phyloP scores from a whole-genome alignment of 495 filamentous ascomycete species.

The Hypomontagnella monticulosa region DNA sequence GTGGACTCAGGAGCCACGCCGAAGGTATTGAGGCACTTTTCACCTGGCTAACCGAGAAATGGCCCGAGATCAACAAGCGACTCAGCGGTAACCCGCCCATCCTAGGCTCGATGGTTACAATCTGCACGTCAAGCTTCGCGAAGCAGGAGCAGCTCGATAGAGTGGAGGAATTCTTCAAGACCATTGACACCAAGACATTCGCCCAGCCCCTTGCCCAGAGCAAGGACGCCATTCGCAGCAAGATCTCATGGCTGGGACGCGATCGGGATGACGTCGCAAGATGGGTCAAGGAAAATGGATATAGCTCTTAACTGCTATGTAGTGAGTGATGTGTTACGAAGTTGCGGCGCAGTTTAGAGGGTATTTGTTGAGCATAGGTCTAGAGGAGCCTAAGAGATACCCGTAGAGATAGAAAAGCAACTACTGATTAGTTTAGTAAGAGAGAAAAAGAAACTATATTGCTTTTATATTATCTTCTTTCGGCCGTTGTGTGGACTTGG shows the following conservation, averaged over 20 bases:
- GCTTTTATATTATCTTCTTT: not conserved
- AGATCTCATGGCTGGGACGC: conserved; percentile 66
- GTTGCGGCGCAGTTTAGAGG: conserved; percentile 9
- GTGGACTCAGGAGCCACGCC: conserved; percentile 78
- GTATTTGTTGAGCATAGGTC: conserved; percentile 16
- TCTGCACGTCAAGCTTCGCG: conserved; percentile 85
- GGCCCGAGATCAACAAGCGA: conserved; percentile 80
- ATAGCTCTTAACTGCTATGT: conserved; percentile 22
- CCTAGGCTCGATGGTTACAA: conserved; percentile 84
- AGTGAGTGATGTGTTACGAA: not conserved
- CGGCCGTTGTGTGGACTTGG: not conserved
- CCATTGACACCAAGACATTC: conserved; percentile 81
- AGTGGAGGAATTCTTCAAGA: conserved; percentile 81
- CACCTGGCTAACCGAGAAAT: conserved; percentile 85
- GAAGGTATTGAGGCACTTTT: conserved; percentile 84
- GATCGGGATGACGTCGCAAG: conserved; percentile 64
- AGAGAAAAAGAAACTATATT: conserved; percentile 16
- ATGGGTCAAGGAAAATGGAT: conserved; percentile 60
- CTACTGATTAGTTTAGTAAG: not conserved
- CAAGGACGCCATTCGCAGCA: conserved; percentile 68
- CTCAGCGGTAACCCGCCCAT: conserved; percentile 75
- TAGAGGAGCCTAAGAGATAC: conserved; percentile 35
- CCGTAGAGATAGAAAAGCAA: conserved; percentile 38
- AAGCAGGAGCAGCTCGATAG: conserved; percentile 75
- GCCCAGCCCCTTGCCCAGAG: conserved; percentile 70